Evolutionary conservation across 2,329 filamentous ascomycete genomes (phyloP).

Genomic region (Sarocladiaceae sp.): DNA sequence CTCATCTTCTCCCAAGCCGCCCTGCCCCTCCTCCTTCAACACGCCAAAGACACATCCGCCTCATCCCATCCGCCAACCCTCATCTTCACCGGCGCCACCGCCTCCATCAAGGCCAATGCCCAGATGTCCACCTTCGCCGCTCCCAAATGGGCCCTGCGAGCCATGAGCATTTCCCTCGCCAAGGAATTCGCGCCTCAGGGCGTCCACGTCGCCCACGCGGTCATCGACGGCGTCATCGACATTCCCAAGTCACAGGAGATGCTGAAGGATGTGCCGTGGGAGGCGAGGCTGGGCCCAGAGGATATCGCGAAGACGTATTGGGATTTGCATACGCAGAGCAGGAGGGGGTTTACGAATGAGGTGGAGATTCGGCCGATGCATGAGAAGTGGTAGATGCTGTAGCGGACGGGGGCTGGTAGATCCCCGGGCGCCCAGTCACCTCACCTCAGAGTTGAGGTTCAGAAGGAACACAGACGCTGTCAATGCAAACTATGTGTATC

Average conservation of each 20-base stretch:
- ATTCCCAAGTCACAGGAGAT: conserved; percentile 61
- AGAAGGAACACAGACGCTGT: no score
- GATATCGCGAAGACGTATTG: conserved; percentile 88
- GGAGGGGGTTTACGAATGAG: conserved; percentile 74
- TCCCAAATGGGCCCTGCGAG: conserved; percentile 74
- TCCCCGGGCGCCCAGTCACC: no score
- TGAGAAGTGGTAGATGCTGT: no score
- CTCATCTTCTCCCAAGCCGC: neutral
- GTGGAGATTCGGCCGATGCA: conserved; percentile 65
- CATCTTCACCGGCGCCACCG: conserved; percentile 83
- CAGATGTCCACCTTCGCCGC: conserved; percentile 65
- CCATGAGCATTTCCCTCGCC: conserved; percentile 67
- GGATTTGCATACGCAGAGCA: conserved; percentile 74
- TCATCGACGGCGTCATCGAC: conserved; percentile 83
- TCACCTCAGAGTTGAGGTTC: no score
- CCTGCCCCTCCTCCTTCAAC: neutral
- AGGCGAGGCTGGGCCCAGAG: conserved; percentile 65
- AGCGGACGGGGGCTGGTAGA: no score
- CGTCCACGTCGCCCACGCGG: conserved; percentile 74
- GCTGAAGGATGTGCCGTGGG: conserved; percentile 38
- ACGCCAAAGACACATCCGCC: neutral
- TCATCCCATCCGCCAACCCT: no score
- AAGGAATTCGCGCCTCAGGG: conserved; percentile 80
- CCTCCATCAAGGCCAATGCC: conserved; percentile 66
- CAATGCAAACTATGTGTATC: no score